Conservation (phyloP, 495 filamentous ascomycete species). For the Amorphotheca resinae region DNA sequence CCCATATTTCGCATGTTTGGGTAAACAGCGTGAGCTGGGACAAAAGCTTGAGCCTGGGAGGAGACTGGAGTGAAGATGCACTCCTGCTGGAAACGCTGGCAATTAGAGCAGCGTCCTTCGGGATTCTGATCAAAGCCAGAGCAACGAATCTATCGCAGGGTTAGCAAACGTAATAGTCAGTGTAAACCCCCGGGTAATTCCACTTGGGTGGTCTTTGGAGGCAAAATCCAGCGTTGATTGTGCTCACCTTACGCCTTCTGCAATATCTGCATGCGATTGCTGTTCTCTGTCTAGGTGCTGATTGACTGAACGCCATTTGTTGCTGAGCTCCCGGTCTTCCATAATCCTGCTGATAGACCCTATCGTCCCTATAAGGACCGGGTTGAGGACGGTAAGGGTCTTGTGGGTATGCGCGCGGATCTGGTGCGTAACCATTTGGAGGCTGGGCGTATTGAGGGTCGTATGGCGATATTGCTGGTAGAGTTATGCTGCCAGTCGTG, state of each 20-base stretch:
- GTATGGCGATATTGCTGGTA: constrained; percentile 20
- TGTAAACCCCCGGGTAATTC: not conserved
- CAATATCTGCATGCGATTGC: constrained; percentile 82
- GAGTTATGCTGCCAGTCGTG: constrained; percentile 13
- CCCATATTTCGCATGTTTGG: constrained; percentile 44
- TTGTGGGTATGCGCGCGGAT: constrained; percentile 11
- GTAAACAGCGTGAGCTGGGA: constrained; percentile 64
- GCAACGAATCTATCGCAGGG: constrained; percentile 56
- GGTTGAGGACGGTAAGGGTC: constrained; percentile 15
- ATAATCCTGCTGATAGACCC: constrained; percentile 18
- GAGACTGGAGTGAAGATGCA: constrained; percentile 81
- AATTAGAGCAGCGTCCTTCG: constrained; percentile 71
- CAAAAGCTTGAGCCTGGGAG: constrained; percentile 72
- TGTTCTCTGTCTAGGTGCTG: constrained; percentile 65
- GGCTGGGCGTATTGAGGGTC: constrained; percentile 16
- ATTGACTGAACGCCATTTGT: constrained; percentile 30
- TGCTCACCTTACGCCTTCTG: constrained; percentile 62
- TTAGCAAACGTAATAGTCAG: constrained; percentile 2
- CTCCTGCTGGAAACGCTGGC: constrained; percentile 68
- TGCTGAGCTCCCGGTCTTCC: constrained; percentile 12
- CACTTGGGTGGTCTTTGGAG: not conserved
- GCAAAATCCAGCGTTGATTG: not conserved
- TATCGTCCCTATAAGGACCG: constrained; percentile 14
- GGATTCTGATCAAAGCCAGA: constrained; percentile 69
- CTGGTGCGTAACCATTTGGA: constrained; percentile 13